Evolutionary conservation across 192 early-diverging fungal genomes (phyloP).

Genomic region (Coemansia sp.): DNA sequence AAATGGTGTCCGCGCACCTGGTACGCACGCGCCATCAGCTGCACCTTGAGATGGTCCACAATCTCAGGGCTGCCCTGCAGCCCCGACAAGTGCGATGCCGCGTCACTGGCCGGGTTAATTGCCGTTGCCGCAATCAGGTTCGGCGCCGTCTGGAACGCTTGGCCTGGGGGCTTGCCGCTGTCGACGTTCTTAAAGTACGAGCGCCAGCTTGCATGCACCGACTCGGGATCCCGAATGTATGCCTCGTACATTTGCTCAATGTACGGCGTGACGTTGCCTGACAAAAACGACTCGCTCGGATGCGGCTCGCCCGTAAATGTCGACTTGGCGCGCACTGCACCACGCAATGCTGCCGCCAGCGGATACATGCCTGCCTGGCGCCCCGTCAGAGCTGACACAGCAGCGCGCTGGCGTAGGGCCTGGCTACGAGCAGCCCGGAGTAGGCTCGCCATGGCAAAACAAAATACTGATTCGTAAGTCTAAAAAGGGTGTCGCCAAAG

Average conservation of each 20-base stretch:
- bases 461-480: conserved; percentile 4
- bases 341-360: conserved; percentile 18
- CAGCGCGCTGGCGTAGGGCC: conserved; percentile 44
- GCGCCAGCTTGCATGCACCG: conserved; percentile 96
- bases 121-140: conserved; percentile 72
- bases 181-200: conserved; percentile 88
- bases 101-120: conserved; percentile 58
- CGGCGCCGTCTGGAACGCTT: conserved; percentile 81
- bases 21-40: conserved; percentile 92
- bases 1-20: conserved; percentile 96
- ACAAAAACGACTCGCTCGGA: conserved; percentile 79
- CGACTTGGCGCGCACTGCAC: conserved; percentile 34
- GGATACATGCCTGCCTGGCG: conserved; percentile 14
- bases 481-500: conserved; percentile 2
- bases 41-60: conserved; percentile 97
- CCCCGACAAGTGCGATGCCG: conserved; percentile 45
- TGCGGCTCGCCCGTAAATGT: conserved; percentile 44
- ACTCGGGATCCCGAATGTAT: conserved; percentile 84
- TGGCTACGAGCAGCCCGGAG: conserved; percentile 54
- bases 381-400: conserved; percentile 16
- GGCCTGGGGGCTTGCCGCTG: conserved; percentile 61
- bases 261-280: conserved; percentile 80
- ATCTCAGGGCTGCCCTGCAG: conserved; percentile 70
- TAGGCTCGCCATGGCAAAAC: conserved; percentile 40
- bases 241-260: conserved; percentile 96